Evolutionary conservation across 352 stramenopile genomes (phyloP).

Genomic region (Thalassiosira mediterranea): DNA sequence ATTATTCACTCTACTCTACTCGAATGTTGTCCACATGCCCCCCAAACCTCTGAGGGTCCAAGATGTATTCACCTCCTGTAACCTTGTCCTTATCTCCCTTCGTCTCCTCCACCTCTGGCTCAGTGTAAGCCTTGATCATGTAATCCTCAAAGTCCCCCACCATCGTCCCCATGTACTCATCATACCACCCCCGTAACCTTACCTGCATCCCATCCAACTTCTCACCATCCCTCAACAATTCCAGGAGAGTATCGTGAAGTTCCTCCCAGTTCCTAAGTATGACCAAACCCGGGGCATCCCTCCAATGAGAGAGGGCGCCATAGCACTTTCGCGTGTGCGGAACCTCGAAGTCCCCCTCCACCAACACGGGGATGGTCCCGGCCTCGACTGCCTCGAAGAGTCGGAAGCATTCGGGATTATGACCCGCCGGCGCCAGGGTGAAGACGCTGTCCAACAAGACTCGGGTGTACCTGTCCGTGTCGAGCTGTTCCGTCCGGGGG

Average conservation of each 20-base stretch:
- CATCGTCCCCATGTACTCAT: slow-evolving; percentile 31
- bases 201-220: slow-evolving; percentile 39
- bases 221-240: slow-evolving; percentile 26
- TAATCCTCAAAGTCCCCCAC: slow-evolving; percentile 53
- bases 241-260: slow-evolving; percentile 35
- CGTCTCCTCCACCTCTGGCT: too few species aligned
- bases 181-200: slow-evolving; percentile 44
- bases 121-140: too few species aligned
- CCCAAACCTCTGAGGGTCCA: too few species aligned
- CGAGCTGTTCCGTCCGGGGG: slow-evolving; percentile 23
- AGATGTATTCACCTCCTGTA: too few species aligned
- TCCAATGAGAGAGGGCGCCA: slow-evolving; percentile 40
- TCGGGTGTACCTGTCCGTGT: slow-evolving; percentile 41
- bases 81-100: too few species aligned
- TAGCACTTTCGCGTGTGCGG: slow-evolving; percentile 57
- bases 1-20: too few species aligned
- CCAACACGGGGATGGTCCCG: slow-evolving; percentile 57
- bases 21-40: too few species aligned
- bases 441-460: slow-evolving; percentile 57
- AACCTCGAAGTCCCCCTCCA: slow-evolving; percentile 27
- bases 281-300: slow-evolving; percentile 44
- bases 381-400: slow-evolving; percentile 61
- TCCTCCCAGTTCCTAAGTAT: slow-evolving; percentile 53
- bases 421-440: slow-evolving; percentile 57
- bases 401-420: slow-evolving; percentile 69